A percentile compares a stretch with the other conserved stretches of the same genome.
Conservation (phyloP, 2,329 filamentous ascomycete genomes). For the Coccinonectria pachysandricola region DNA sequence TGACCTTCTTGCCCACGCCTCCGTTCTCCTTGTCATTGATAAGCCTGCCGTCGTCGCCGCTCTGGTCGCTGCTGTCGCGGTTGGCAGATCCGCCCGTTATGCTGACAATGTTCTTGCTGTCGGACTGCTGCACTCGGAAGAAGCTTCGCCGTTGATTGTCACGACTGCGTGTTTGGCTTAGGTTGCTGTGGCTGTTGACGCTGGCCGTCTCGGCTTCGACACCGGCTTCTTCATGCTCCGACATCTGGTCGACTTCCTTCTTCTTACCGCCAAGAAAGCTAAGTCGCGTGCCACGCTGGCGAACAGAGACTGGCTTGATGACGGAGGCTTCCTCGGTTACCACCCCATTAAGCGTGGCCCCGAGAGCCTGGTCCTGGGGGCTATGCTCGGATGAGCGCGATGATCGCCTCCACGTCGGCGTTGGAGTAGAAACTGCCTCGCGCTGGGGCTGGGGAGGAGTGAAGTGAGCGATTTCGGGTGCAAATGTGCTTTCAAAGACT, state of each 20-base stretch:
- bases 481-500: conserved; percentile 55
- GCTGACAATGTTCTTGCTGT: conserved; percentile 18
- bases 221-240: conserved; percentile 19
- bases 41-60: conserved; percentile 16
- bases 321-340: conserved; percentile 40
- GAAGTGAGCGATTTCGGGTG: conserved; percentile 55
- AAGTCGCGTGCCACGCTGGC: conserved; percentile 42
- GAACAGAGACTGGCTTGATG: conserved; percentile 39
- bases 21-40: conserved; percentile 20
- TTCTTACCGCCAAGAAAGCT: conserved; percentile 47
- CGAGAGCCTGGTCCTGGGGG: conserved; percentile 23
- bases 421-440: conserved; percentile 31
- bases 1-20: conserved; percentile 41
- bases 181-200: conserved; percentile 20
- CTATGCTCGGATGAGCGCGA: conserved; percentile 33
- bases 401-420: conserved; percentile 39
- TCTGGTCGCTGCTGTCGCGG: conserved; percentile 20
- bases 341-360: conserved; percentile 23
- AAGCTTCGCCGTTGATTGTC: conserved; percentile 31
- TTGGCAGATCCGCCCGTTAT: conserved; percentile 14
- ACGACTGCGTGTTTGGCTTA: conserved; percentile 19
- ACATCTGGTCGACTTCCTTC: conserved; percentile 27
- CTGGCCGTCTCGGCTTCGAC: conserved; percentile 24
- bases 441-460: conserved; percentile 37
- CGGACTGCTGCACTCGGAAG: conserved; percentile 32